Base-by-base conservation (phyloP, 345 rosid genomes). In the Eucalyptus leucophloia region DNA sequence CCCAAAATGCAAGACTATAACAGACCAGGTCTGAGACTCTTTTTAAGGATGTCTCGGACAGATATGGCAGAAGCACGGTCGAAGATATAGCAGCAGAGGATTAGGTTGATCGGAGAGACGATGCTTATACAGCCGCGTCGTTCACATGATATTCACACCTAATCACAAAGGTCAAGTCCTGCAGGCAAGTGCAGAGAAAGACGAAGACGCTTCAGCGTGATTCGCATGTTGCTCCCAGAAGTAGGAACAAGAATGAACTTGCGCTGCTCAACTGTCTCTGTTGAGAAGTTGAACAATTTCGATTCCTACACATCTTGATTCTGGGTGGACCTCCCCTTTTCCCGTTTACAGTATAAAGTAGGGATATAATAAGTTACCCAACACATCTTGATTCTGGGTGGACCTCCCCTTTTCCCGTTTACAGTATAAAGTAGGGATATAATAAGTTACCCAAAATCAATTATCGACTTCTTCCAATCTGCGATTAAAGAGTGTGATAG, bases 211-310 rank as follows among this genome's bases (percentile, higher is more conserved):
- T 49, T 67, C 92, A 92, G 93, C 93, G 90, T 95, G 89, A 90
- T 91, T 88, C 92, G 86, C 92, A 95, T 93, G 97, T 90, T 91
- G 51, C 87, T 86, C 7, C 16, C 49, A 23, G 47, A 13, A 87
- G 88, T 86, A n/a, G 60, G 88, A 49, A 37, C 45, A 21, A 40
- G 47, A 77, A 40, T 19, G 45, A 77, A 77, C 47, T 77, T 23
- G 28, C 23, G 83, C 83, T 77, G 83, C 83, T 77, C 47, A 77
- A 77, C 83, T 40, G 83, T 23, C 83, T 11, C 83, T 37, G 47
- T 77, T 77, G 83, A 77, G 47, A 40, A 77, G 83, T 77, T 77
- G 83, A 77, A 40, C 83, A 26, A 12, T 21, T 77, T 37, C 47
- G 47, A 40, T 21, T 77, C 83, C 83, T 77, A 21, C 83, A 21